Evolutionary conservation across 2,329 filamentous ascomycete species (phyloP), one percentile per base, ranked within the genome.

Genomic region (Calonectria henricotiae): DNA sequence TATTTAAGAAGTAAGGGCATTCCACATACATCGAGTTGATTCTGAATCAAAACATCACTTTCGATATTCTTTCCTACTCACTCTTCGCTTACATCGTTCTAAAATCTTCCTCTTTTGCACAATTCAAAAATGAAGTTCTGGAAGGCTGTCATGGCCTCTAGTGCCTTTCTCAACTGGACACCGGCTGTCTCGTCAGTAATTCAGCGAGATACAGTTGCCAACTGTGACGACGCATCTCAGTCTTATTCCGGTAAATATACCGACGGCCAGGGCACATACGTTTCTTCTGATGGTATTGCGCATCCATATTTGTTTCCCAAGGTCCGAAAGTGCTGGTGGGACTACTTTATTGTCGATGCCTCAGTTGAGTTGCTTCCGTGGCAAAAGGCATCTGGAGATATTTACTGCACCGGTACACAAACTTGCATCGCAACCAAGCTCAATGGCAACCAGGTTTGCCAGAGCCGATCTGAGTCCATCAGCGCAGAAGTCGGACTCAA

Each of bases 291-390:
- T 2, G 49, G 49, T 30, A 35, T 65, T 39, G 25, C 63, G n/a
- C 63, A 65, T 7, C 63, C 63, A 1, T 65, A 65, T n/a, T 43
- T 46, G 39, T 65, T 65, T 25, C 63, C 63, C 20, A 37, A 23
- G 20, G 43, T 65, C 7, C 49, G 49, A n/a, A 65, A 65, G 63
- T 58, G 63, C 27, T 65, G 63, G 63, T 58, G 39, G n/a, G 63
- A 65, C 63, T 65, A 65, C 62, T 65, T 65, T 27, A 15, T 65
- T 5, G 39, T 37, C 41, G 62, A 58, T 5, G 62, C 62, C 13
- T 46, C 49, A 1, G 39, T 65, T 7, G 62, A 58, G 39, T 17
- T 55, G 12, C 49, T 58, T 13, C n/a, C 39, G 2, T 65, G 62
- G 62, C 62, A 65, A 17, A 65, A 65, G 39, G 39, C 62, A 4